Base-by-base conservation (phyloP, 2,329 filamentous ascomycete genomes). In the Penicillium italicum region DNA sequence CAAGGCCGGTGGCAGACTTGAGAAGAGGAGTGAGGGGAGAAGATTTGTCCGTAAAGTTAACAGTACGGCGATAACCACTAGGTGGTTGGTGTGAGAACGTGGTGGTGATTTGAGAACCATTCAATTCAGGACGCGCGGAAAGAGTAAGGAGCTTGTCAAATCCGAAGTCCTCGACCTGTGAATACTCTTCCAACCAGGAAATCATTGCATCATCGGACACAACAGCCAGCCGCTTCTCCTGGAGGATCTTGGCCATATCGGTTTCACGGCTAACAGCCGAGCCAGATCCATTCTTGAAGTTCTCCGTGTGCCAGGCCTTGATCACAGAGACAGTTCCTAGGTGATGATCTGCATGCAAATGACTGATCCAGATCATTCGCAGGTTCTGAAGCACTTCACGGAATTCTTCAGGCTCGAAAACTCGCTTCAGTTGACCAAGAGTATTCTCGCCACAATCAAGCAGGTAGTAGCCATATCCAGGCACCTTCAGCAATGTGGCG, bases 311-410 rank as follows among this genome's bases (percentile, higher is more conserved):
- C 90, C 91, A 96, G 6, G 89, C 89, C 66, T 84, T 86, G 67
- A 97, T 84, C n/a, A 97, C 78, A 6, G 86, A 83, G n/a, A 84
- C 80, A 1, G 86, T 89, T 28, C 94, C 94, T 20, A 99, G 82
- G 69, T 97, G 94, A 74, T 99, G 94, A 75, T 99, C 94, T 5
- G 94, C 94, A 73, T 99, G 94, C 59, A 96, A 79, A 75, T 99
- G 94, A 72, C 90, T 96, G 74, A 99, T 94, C 85, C 91, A 96
- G 60, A 99, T 87, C 63, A 85, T 84, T 51, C 86, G 87, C 41
- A 99, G 79, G 60, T 95, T 86, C 56, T 79, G 81, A n/a, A 99
- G 77, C 12, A 96, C 80, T n/a, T 86, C 79, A 28, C 78, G 78
- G 4, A 93, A 77, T 61, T 90, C 82, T 5, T 85, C 79, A 0